phyloP scores from a whole-genome alignment of 306 rosid species.

The Rubus parviflorus region DNA sequence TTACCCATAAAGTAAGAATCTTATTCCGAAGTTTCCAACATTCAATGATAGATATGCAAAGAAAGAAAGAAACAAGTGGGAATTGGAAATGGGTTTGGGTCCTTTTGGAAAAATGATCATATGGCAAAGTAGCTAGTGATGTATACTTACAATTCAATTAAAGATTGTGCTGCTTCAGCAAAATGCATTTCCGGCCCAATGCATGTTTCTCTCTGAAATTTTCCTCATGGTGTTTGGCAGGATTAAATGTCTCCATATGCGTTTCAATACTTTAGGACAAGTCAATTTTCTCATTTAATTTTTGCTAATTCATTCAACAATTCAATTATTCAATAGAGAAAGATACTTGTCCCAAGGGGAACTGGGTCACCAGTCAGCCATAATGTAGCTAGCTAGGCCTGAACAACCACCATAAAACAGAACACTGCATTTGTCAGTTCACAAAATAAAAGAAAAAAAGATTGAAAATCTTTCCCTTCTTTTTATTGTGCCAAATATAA shows the following conservation, averaged over 20 bases:
- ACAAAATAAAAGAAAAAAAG: neutral
- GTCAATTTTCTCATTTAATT: conserved; percentile 29
- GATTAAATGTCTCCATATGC: conserved; percentile 17
- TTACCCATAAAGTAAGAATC: neutral
- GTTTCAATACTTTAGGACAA: conserved; percentile 17
- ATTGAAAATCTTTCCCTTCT: neutral
- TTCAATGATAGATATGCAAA: neutral
- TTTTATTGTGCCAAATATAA: neutral
- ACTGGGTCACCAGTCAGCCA: conserved; percentile 18
- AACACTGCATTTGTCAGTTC: conserved; percentile 21
- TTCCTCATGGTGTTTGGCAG: too few species aligned
- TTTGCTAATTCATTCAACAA: conserved; percentile 1
- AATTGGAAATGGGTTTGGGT: neutral
- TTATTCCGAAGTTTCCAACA: neutral
- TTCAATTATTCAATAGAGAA: conserved; percentile 14
- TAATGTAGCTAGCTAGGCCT: conserved; percentile 7
- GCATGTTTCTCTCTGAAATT: neutral
- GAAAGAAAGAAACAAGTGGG: neutral
- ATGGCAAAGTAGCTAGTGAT: neutral
- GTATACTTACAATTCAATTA: neutral
- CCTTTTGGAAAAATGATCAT: neutral
- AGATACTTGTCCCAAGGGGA: conserved; percentile 17
- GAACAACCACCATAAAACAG: neutral
- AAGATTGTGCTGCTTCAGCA: conserved; percentile 2
- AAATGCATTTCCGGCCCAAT: conserved; percentile 52